These are phyloP conservation scores for Cyclotella atomus DNA, from an alignment of 108 stramenopile genomes.

Conservation along the genomic window DNA sequence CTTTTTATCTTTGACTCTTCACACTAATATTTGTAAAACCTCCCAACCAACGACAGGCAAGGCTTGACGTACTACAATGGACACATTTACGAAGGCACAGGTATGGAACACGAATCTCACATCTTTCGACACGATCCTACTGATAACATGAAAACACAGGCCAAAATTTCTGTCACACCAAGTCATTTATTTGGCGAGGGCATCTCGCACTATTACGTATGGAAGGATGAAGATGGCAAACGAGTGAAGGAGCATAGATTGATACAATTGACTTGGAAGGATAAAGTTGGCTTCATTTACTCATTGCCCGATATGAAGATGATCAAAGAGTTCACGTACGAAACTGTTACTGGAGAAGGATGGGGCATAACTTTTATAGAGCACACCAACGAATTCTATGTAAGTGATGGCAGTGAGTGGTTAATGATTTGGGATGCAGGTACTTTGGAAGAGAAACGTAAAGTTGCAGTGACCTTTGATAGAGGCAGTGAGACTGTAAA, in stretches of 20 bases:
- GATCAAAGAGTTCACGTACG: conserved; percentile 37
- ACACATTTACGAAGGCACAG: conserved; percentile 65
- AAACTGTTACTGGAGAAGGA: conserved; percentile 67
- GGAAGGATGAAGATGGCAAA: conserved; percentile 23
- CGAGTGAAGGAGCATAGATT: conserved; percentile 49
- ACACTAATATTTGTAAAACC: background rate
- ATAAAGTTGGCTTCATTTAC: conserved; percentile 61
- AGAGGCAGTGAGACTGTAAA: background rate
- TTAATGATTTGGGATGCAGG: conserved; percentile 69
- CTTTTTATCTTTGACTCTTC: no score
- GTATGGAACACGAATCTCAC: conserved; percentile 58
- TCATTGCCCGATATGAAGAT: conserved; percentile 48
- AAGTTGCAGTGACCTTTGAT: conserved; percentile 37
- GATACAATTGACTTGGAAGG: conserved; percentile 78
- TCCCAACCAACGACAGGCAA: conserved; percentile 37
- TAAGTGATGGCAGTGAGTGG: conserved; percentile 72
- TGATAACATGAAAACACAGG: conserved; percentile 27
- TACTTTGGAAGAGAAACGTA: conserved; percentile 51
- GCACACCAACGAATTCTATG: conserved; percentile 58
- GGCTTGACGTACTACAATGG: conserved; percentile 56
- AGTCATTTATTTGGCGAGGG: conserved; percentile 77
- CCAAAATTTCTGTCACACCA: conserved; percentile 26
- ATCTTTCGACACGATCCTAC: conserved; percentile 57
- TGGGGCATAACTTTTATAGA: conserved; percentile 86
- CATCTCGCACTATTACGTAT: conserved; percentile 52